Percentiles rank a stretch among this genome's conserved stretches.
phyloP scores from a whole-genome alignment of 176 grass and related monocot genomes.

The Eragrostis curvula region DNA sequence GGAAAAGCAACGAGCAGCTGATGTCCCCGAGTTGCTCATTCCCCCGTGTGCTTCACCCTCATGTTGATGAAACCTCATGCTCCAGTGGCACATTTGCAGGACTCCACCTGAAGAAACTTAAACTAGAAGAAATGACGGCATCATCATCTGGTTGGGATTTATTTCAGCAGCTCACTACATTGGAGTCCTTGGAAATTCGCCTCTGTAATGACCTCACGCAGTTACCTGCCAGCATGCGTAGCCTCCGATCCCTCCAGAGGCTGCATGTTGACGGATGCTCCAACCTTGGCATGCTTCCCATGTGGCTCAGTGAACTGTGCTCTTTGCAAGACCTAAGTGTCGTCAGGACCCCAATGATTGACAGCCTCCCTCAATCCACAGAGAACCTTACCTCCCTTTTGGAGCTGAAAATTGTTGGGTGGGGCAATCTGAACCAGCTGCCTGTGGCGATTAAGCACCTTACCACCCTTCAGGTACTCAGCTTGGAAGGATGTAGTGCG shows the following conservation, averaged over 20 bases:
- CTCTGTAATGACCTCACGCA: neutral
- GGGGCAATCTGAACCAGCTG: neutral
- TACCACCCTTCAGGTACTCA: neutral
- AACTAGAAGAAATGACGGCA: neutral
- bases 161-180: neutral
- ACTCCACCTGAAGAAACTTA: neutral
- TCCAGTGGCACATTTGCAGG: neutral
- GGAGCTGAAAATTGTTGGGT: neutral
- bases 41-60: no score
- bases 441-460: conserved; percentile 12
- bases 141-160: neutral
- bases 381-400: no score
- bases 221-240: conserved; percentile 20
- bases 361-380: neutral
- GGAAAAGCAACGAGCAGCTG: neutral
- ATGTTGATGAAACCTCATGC: neutral
- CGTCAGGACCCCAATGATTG: neutral
- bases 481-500: neutral
- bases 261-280: neutral
- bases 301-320: neutral
- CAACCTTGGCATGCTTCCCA: neutral
- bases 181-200: neutral
- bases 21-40: neutral
- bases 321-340: neutral
- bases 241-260: neutral